Evolutionary conservation across 75 land plant genomes (phyloP).

Genomic region (Cunninghamia lanceolata): DNA sequence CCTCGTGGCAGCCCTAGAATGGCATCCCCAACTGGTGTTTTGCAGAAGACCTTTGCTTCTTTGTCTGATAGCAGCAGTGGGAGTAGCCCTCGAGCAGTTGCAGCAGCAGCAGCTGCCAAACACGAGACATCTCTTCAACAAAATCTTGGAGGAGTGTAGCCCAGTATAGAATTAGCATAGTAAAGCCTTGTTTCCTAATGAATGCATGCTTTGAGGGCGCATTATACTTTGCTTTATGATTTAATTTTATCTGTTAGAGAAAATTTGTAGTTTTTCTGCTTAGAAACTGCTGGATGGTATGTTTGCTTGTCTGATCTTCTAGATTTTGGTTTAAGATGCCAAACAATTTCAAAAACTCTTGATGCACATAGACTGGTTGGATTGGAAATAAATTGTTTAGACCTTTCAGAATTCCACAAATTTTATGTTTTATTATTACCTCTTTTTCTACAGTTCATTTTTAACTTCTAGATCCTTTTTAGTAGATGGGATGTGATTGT

Average conservation of each 20-base stretch:
- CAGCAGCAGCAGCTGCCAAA: slow-evolving; percentile 10
- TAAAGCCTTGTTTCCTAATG: not conserved
- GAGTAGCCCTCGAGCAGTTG: slow-evolving; percentile 29
- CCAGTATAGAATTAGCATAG: not conserved
- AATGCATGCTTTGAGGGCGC: not conserved
- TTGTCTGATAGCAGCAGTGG: slow-evolving; percentile 55
- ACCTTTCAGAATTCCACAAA: not conserved
- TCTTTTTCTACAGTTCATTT: not conserved
- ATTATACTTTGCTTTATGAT: not conserved
- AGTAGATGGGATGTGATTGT: too few relatives aligned
- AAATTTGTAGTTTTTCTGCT: not conserved
- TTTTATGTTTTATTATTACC: not conserved
- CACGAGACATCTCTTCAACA: slow-evolving; percentile 8
- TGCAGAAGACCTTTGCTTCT: slow-evolving; percentile 36
- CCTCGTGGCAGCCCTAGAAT: slow-evolving; percentile 16
- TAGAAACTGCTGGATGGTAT: not conserved
- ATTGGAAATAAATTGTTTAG: not conserved
- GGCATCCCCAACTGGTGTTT: slow-evolving; percentile 59
- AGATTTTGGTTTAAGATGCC: not conserved
- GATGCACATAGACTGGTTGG: not conserved
- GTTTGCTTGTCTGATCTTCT: not conserved
- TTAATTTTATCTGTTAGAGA: not conserved
- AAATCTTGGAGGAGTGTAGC: not conserved
- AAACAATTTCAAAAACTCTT: not conserved
- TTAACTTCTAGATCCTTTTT: too few relatives aligned